Conservation (phyloP, 495 filamentous ascomycete species). For the Paragyromitra xinjiangensis region DNA sequence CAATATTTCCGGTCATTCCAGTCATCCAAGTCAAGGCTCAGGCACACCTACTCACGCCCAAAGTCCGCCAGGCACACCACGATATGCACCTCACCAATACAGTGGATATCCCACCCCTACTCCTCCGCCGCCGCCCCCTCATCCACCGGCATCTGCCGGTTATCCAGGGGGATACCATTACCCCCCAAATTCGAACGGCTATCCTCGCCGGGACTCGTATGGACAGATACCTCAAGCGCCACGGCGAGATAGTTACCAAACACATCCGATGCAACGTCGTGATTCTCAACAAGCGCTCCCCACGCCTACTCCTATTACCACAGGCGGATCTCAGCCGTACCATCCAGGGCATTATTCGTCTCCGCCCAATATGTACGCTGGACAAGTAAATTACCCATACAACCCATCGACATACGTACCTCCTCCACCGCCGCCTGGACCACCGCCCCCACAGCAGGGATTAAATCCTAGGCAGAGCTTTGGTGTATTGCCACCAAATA, state of each 20-base stretch:
- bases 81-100: constrained; percentile 61
- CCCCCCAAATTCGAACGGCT: constrained; percentile 42
- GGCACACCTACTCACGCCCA: constrained; percentile 59
- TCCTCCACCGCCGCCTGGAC: constrained; percentile 86
- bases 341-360: constrained; percentile 53
- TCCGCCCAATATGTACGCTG: constrained; percentile 52
- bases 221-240: constrained; percentile 52
- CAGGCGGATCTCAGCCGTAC: constrained; percentile 60
- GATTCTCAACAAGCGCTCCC: constrained; percentile 62
- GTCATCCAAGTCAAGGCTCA: constrained; percentile 59
- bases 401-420: constrained; percentile 87
- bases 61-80: constrained; percentile 59
- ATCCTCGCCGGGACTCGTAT: constrained; percentile 54
- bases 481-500: constrained; percentile 48
- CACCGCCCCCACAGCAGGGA: constrained; percentile 72
- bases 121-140: constrained; percentile 58
- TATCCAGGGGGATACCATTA: constrained; percentile 58
- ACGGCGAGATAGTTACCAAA: constrained; percentile 56
- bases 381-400: constrained; percentile 57
- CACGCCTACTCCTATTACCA: constrained; percentile 64
- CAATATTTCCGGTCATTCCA: constrained; percentile 62
- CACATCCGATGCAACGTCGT: constrained; percentile 59
- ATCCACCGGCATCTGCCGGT: constrained; percentile 58
- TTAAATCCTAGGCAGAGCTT: constrained; percentile 50
- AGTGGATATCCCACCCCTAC: constrained; percentile 57